Percentiles rank a stretch among this genome's conserved stretches.
Evolutionary conservation across 1,284 basidiomycete species (phyloP).

Genomic region (Tylopilus orsonianus): DNA sequence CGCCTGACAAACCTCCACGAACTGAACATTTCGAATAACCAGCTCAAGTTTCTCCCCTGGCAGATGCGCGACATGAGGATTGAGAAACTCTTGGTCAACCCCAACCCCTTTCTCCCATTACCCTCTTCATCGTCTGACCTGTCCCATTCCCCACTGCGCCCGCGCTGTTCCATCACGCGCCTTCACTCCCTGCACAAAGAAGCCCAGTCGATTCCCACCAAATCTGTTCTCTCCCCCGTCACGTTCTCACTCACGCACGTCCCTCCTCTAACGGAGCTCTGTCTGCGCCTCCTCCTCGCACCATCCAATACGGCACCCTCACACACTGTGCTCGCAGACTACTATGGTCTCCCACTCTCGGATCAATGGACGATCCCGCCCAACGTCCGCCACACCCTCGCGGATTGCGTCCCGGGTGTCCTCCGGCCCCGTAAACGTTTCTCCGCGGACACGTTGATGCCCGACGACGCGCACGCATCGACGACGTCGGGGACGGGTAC

Average conservation of each 20-base stretch:
- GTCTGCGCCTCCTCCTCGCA: constrained; percentile 48
- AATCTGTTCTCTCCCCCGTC: constrained; percentile 32
- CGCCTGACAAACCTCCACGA: constrained; percentile 53
- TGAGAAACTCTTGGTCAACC: constrained; percentile 44
- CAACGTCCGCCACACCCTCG: constrained; percentile 32
- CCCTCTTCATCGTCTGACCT: constrained; percentile 21
- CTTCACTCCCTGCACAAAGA: constrained; percentile 22
- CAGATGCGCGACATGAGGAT: constrained; percentile 61
- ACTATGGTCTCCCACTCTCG: constrained; percentile 38
- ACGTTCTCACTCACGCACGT: constrained; percentile 29
- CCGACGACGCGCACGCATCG: constrained; percentile 1
- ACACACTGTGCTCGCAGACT: constrained; percentile 34
- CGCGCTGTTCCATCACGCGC: constrained; percentile 22
- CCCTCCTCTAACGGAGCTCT: constrained; percentile 50
- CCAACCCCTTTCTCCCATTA: constrained; percentile 56
- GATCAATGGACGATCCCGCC: constrained; percentile 32
- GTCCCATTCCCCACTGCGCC: constrained; percentile 1
- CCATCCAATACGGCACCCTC: constrained; percentile 17
- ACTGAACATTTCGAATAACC: constrained; percentile 64
- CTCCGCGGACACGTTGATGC: constrained; percentile 6
- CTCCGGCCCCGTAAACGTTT: constrained; percentile 23
- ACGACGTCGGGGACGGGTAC: constrained; percentile 28
- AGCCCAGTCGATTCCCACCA: constrained; percentile 11
- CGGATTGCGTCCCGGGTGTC: constrained; percentile 38
- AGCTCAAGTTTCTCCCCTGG: constrained; percentile 59